A percentile compares a stretch with the other conserved stretches of the same genome.
Conservation (phyloP, 176 grass and related monocot genomes). For the Triticum timopheevii region DNA sequence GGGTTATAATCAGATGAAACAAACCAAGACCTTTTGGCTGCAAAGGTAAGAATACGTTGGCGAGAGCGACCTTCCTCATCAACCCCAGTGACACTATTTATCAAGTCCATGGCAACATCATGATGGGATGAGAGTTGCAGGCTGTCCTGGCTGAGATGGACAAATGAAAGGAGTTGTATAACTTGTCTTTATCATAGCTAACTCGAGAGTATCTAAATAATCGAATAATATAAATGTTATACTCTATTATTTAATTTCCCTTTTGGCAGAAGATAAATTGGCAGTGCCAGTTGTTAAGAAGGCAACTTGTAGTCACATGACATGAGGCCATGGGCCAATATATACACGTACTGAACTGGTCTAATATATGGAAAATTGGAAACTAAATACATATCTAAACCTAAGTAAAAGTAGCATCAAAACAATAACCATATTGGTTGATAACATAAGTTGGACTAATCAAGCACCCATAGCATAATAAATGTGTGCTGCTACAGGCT, state of each 20-base stretch:
- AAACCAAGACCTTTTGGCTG: slow-evolving; percentile 67
- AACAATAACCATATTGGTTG: neutral
- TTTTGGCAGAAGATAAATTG: neutral
- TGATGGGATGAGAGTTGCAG: slow-evolving; percentile 49
- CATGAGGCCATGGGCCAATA: neutral
- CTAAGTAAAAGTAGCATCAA: neutral
- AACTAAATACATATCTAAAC: neutral
- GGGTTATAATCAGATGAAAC: neutral
- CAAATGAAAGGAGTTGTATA: neutral
- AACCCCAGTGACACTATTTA: slow-evolving; percentile 75
- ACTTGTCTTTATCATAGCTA: neutral
- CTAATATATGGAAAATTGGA: neutral
- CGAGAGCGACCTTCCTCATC: slow-evolving; percentile 81
- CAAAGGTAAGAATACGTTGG: slow-evolving; percentile 76
- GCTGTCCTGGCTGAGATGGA: slow-evolving; percentile 43
- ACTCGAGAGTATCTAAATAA: too few relatives aligned
- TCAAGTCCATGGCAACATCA: slow-evolving; percentile 80
- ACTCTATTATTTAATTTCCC: neutral
- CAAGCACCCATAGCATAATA: too few relatives aligned
- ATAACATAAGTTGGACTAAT: too few relatives aligned
- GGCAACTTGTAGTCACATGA: neutral
- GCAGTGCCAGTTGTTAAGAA: neutral
- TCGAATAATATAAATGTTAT: too few relatives aligned
- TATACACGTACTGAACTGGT: neutral
- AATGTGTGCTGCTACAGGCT: too few relatives aligned